phyloP scores from a whole-genome alignment of 2,329 filamentous ascomycete genomes.

The Diaporthe vexans region DNA sequence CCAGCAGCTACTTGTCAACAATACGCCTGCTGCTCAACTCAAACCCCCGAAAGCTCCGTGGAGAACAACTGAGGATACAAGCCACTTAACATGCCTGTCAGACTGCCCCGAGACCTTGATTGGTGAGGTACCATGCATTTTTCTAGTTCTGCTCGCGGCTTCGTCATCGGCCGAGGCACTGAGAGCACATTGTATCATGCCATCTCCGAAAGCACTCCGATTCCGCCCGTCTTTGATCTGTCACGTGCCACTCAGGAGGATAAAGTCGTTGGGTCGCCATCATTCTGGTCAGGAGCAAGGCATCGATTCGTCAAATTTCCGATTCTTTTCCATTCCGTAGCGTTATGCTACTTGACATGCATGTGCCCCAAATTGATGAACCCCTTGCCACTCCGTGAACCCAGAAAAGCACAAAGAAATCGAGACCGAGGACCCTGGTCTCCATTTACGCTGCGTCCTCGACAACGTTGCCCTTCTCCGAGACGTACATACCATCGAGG shows the following conservation, averaged over 20 bases:
- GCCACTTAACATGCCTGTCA: not conserved
- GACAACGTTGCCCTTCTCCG: slow-evolving; percentile 95
- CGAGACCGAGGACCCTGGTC: slow-evolving; percentile 42
- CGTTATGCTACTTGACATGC: slow-evolving; percentile 70
- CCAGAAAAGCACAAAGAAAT: slow-evolving; percentile 67
- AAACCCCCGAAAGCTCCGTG: not conserved
- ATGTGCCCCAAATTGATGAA: slow-evolving; percentile 62
- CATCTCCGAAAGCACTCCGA: not conserved
- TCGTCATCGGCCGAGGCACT: not conserved
- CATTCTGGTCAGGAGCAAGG: slow-evolving; percentile 37
- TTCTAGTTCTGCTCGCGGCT: slow-evolving; percentile 19
- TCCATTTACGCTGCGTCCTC: slow-evolving; percentile 65
- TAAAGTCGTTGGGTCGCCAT: slow-evolving; percentile 33
- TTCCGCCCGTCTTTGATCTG: not conserved
- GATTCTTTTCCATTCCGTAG: slow-evolving; percentile 50
- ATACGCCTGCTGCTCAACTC: not conserved
- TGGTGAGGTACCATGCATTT: slow-evolving; percentile 32
- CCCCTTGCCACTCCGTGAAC: slow-evolving; percentile 73
- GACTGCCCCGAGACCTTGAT: not conserved
- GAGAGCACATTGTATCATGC: not conserved
- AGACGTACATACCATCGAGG: slow-evolving; percentile 99
- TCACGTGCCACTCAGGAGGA: slow-evolving; percentile 34
- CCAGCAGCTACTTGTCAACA: not conserved
- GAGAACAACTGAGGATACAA: not conserved
- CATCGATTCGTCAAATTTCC: slow-evolving; percentile 49